phyloP scores from a whole-genome alignment of 2,329 filamentous ascomycete species.

The Phaeosphaeriaceae sp. region DNA sequence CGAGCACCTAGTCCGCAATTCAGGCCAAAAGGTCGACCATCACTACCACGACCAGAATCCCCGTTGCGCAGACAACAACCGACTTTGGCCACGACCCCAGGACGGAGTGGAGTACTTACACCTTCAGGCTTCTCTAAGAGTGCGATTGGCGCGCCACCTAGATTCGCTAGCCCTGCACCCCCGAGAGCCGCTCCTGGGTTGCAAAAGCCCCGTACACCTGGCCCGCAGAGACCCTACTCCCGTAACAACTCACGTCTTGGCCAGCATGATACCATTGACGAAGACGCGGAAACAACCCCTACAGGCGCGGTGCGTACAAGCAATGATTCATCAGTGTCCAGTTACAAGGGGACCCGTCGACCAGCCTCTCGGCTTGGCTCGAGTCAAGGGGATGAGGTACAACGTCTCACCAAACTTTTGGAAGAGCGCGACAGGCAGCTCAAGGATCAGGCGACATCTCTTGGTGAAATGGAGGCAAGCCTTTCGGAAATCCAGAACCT shows the following conservation, averaged over 20 bases:
- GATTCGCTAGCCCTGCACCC: slow-evolving; percentile 68
- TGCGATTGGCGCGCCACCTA: slow-evolving; percentile 58
- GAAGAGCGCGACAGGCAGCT: slow-evolving; percentile 86
- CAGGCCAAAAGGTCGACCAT: slow-evolving; percentile 73
- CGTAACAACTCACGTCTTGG: slow-evolving; percentile 55
- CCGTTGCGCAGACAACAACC: slow-evolving; percentile 70
- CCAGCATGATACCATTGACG: slow-evolving; percentile 49
- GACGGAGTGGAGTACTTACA: slow-evolving; percentile 61
- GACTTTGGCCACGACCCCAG: slow-evolving; percentile 50
- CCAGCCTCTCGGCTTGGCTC: slow-evolving; percentile 40
- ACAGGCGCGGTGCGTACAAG: slow-evolving; percentile 59
- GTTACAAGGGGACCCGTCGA: slow-evolving; percentile 39
- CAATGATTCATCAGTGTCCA: slow-evolving; percentile 59
- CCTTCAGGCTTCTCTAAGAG: slow-evolving; percentile 62
- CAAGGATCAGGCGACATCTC: slow-evolving; percentile 81
- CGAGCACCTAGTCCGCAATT: slow-evolving; percentile 74
- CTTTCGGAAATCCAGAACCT: slow-evolving; percentile 80
- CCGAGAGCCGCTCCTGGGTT: slow-evolving; percentile 63
- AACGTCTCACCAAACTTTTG: slow-evolving; percentile 73
- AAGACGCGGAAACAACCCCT: slow-evolving; percentile 55
- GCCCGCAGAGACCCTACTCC: slow-evolving; percentile 54
- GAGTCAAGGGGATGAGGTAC: slow-evolving; percentile 68
- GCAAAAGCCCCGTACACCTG: slow-evolving; percentile 50
- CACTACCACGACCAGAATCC: slow-evolving; percentile 86
- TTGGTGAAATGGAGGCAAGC: slow-evolving; percentile 89